Evolutionary conservation across 2,329 filamentous ascomycete genomes (phyloP), one percentile per base, ranked within the genome.

Genomic region (Thelonectria olida): DNA sequence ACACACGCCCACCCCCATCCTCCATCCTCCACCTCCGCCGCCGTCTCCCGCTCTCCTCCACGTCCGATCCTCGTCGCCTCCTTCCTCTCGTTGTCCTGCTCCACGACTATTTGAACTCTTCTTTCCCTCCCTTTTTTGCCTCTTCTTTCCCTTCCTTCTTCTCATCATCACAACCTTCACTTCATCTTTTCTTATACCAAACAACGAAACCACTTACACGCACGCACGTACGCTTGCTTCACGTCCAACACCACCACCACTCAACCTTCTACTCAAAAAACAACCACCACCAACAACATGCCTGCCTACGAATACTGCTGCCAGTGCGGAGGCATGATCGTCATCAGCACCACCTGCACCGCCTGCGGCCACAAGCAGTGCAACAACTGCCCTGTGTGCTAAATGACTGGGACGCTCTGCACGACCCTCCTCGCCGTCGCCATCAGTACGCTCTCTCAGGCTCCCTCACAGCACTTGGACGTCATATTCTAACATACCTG

Each of bases 291-390:
- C 15, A 4, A n/a, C 44, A 73, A 67, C 50, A 82, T 82, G 80
- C 77, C 80, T 72, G 75, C 78, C 68, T 81, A 80, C 67, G 80
- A 81, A 68, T 83, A 83, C 76, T 85, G 84, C 81, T 85, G 83
- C 80, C 75, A 84, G 71, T 85, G 83, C 77, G 81, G 81, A 68
- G 76, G 79, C 75, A 82, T 85, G 76, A 84, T 85, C 67, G 83
- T 85, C 78, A 85, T 85, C 77, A 85, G 82, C 81, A 83, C 76
- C 73, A 81, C 78, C 53, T 85, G 83, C 79, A 78, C 75, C 62
- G 76, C 78, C 70, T 85, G 83, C 72, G 76, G 78, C 52, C 83
- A 85, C 77, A 74, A 77, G 66, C 80, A 84, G 70, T 85, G 83
- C 80, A 71, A 66, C 61, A 73, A 80, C 60, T 85, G 83, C 74